A percentile compares a stretch with the other conserved stretches of the same genome.
Conservation (phyloP, 2,329 filamentous ascomycete genomes). For the Diaporthe citri region DNA sequence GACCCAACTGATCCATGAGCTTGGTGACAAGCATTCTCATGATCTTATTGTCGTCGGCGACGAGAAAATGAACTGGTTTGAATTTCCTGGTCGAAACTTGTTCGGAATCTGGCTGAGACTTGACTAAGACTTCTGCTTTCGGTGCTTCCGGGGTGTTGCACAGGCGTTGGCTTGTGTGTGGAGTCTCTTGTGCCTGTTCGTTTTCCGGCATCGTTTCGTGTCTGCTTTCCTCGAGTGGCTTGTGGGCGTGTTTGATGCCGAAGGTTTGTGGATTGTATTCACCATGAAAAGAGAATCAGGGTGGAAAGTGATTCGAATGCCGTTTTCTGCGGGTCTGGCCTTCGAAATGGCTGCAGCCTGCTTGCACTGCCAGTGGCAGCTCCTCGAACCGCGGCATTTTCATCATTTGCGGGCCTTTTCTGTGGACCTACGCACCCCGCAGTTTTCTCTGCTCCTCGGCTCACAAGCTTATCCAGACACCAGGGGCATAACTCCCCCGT, state of each 20-base stretch:
- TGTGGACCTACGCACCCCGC: neutral
- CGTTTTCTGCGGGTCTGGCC: neutral
- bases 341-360: neutral
- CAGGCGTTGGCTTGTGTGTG: too few species aligned
- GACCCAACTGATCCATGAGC: neutral
- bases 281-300: neutral
- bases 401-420: conserved; percentile 1
- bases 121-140: neutral
- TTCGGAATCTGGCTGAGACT: neutral
- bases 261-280: neutral
- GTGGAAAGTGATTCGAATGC: neutral
- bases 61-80: neutral
- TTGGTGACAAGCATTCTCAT: neutral
- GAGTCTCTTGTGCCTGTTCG: neutral
- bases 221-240: neutral
- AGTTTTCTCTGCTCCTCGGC: neutral
- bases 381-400: neutral
- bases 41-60: neutral
- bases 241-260: neutral
- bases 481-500: neutral
- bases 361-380: neutral
- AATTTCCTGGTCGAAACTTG: too few species aligned
- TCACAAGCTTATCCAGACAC: neutral
- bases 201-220: neutral
- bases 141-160: neutral